These are phyloP conservation scores for Xenosphaeropsis pyriputrescens DNA, from an alignment of 2,329 filamentous ascomycete genomes.

Conservation along the genomic window DNA sequence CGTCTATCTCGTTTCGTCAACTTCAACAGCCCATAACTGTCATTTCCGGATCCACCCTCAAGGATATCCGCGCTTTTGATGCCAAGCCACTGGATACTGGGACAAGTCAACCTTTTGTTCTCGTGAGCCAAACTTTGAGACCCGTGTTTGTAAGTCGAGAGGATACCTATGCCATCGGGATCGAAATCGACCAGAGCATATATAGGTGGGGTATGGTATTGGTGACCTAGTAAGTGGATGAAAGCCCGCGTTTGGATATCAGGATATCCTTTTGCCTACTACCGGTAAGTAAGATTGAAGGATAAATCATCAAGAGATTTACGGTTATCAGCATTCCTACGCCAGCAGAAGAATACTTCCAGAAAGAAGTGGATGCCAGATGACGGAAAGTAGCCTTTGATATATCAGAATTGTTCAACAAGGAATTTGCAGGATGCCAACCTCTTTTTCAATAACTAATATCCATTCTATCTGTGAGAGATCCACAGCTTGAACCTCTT, in stretches of 20 bases:
- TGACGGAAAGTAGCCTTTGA: constrained; percentile 60
- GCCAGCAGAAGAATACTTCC: constrained; percentile 29
- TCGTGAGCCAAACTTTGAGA: constrained; percentile 50
- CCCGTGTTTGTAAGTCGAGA: constrained; percentile 59
- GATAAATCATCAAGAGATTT: constrained; percentile 4
- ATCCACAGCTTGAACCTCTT: constrained; percentile 32
- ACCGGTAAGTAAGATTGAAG: neutral
- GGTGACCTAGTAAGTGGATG: constrained; percentile 37
- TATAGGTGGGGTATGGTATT: constrained; percentile 31
- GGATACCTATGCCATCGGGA: constrained; percentile 60
- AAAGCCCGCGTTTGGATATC: constrained; percentile 58
- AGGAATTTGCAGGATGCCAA: constrained; percentile 13
- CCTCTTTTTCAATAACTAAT: constrained; percentile 69
- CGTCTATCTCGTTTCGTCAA: constrained; percentile 33
- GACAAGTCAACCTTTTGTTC: constrained; percentile 27
- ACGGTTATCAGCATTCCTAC: constrained; percentile 58
- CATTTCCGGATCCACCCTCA: constrained; percentile 4
- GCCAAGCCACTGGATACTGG: constrained; percentile 50
- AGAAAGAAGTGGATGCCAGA: constrained; percentile 41
- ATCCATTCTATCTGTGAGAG: constrained; percentile 43
- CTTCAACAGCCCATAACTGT: constrained; percentile 25
- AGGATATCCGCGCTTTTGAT: constrained; percentile 20
- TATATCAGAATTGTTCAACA: constrained; percentile 8
- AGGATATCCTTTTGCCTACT: constrained; percentile 67
- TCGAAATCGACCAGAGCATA: constrained; percentile 60